A percentile compares a stretch with the other conserved stretches of the same genome.
Conservation (phyloP, 139 green algal species). For the Tetraselmis striata region DNA sequence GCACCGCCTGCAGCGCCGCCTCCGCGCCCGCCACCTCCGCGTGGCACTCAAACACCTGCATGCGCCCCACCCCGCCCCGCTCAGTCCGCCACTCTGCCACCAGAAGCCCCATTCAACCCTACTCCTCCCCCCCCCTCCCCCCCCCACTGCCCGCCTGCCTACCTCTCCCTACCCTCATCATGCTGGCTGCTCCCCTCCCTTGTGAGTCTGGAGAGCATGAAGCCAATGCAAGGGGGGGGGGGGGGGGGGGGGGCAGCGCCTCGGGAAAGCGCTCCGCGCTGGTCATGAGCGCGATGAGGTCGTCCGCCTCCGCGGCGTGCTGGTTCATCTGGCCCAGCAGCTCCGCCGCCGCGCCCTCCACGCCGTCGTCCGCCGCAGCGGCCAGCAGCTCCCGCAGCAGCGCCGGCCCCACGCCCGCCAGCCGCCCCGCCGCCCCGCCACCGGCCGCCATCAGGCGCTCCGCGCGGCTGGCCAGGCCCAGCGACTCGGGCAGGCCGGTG, state of each 20-base stretch:
- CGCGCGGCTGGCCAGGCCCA: not conserved
- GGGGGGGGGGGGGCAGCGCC: too few species aligned
- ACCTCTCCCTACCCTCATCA: too few species aligned
- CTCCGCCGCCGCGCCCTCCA: conserved; percentile 17
- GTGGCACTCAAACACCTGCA: conserved; percentile 21
- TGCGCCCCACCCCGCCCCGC: too few species aligned
- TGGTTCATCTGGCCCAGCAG: conserved; percentile 42
- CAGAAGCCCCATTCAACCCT: too few species aligned
- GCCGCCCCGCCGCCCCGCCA: not conserved
- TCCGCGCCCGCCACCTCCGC: conserved; percentile 24
- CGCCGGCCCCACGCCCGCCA: conserved; percentile 13
- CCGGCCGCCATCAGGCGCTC: not conserved
- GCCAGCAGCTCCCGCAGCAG: conserved; percentile 41
- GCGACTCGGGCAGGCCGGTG: conserved; percentile 1
- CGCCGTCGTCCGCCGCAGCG: conserved; percentile 18
- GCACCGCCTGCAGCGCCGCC: conserved; percentile 32
- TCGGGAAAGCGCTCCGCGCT: conserved; percentile 30
- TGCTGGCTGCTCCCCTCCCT: too few species aligned
- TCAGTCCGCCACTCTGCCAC: too few species aligned
- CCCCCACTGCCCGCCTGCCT: too few species aligned
- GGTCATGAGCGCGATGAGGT: conserved; percentile 33
- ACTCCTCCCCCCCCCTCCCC: too few species aligned
- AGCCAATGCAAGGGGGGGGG: too few species aligned
- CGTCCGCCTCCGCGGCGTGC: conserved; percentile 29
- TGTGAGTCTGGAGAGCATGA: too few species aligned